A percentile compares a stretch with the other conserved stretches of the same genome.
Conservation (phyloP, 148 eudicot species). For the Rheum nobile region DNA sequence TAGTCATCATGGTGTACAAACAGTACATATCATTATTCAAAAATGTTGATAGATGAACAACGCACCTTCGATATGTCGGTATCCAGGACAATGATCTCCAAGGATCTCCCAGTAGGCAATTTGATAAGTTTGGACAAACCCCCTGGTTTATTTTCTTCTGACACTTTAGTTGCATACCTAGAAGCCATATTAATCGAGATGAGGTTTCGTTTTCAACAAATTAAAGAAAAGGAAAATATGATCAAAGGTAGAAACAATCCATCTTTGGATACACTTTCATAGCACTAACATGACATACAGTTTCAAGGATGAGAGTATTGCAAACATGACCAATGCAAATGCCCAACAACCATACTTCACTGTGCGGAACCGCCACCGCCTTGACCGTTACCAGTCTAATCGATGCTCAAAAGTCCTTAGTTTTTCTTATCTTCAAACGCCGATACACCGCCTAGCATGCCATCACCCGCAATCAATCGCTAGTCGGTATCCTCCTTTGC, state of each 20-base stretch:
- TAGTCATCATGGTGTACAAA: neutral
- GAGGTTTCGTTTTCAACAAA: neutral
- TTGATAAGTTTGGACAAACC: constrained; percentile 18
- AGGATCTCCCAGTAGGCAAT: constrained; percentile 22
- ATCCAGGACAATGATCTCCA: constrained; percentile 26
- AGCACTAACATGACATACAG: constrained; percentile 14
- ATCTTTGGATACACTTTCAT: neutral
- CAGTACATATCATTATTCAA: neutral
- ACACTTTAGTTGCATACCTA: constrained; percentile 38
- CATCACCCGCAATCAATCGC: too few species aligned
- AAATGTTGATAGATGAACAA: neutral
- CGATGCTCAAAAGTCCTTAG: too few species aligned
- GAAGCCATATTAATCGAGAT: constrained; percentile 10
- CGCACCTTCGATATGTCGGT: constrained; percentile 26
- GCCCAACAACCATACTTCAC: too few species aligned
- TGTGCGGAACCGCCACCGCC: too few species aligned
- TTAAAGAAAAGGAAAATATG: neutral
- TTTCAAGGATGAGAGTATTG: too few species aligned
- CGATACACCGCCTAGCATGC: too few species aligned
- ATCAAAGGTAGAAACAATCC: neutral
- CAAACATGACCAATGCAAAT: too few species aligned
- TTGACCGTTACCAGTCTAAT: too few species aligned
- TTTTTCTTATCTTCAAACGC: too few species aligned
- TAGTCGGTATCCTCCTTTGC: too few species aligned
- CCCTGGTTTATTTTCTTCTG: constrained; percentile 5